Percentiles rank a stretch among this genome's conserved stretches.
These are phyloP conservation scores for Metschnikowia gruessii DNA, from an alignment of 805 yeast genomes.

Conservation along the genomic window DNA sequence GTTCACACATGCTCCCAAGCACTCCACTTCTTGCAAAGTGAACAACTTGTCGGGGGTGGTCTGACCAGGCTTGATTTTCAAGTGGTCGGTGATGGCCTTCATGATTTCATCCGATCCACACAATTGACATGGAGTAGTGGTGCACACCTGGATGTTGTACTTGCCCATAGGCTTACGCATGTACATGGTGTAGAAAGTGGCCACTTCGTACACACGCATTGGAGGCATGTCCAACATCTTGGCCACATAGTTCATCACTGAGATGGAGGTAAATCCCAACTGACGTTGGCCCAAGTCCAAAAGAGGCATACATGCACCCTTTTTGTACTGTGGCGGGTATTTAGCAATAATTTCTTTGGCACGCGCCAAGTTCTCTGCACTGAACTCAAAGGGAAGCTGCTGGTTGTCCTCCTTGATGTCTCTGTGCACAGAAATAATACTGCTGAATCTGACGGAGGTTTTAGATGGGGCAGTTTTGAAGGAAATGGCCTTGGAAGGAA, in stretches of 20 bases:
- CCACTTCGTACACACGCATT: conserved; percentile 91
- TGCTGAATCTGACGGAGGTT: conserved; percentile 30
- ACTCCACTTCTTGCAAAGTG: conserved; percentile 84
- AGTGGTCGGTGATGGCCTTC: conserved; percentile 59
- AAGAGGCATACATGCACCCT: conserved; percentile 85
- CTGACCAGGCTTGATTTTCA: conserved; percentile 70
- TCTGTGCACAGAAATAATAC: conserved; percentile 64
- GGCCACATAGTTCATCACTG: conserved; percentile 89
- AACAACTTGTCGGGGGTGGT: conserved; percentile 72
- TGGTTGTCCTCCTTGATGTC: conserved; percentile 67
- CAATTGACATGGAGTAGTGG: conserved; percentile 86
- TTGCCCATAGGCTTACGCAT: conserved; percentile 85
- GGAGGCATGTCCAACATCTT: conserved; percentile 84
- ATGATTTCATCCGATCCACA: conserved; percentile 80
- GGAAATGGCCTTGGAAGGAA: too few species aligned
- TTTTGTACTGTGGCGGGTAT: conserved; percentile 83
- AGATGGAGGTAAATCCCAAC: conserved; percentile 77
- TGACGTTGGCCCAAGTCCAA: conserved; percentile 87
- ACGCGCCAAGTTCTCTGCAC: conserved; percentile 56
- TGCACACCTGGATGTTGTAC: conserved; percentile 79
- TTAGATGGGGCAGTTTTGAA: neutral
- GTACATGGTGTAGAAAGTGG: conserved; percentile 90
- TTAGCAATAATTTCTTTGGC: conserved; percentile 75
- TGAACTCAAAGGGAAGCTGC: conserved; percentile 68
- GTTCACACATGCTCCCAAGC: conserved; percentile 89